These are phyloP conservation scores for Tripidium arundinaceum DNA, from an alignment of 202 grass and related monocot species.

Conservation along the genomic window DNA sequence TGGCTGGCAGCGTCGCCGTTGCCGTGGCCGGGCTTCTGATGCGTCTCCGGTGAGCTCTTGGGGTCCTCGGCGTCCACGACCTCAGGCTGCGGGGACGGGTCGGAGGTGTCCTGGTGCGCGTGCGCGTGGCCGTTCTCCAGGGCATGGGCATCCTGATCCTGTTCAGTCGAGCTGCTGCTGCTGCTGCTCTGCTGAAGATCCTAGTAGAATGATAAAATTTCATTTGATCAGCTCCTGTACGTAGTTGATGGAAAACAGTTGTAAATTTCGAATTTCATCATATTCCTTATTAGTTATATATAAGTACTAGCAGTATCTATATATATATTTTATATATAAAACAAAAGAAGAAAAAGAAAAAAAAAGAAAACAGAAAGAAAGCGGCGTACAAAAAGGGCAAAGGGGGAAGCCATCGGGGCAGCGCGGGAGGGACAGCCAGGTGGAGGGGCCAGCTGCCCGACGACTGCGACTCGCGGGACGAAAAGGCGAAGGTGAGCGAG, in stretches of 20 bases:
- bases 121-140: not conserved
- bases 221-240: not conserved
- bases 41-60: not conserved
- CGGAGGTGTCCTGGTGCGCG: not conserved
- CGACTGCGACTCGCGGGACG: not conserved
- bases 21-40: not conserved
- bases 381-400: not conserved
- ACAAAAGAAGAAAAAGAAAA: too few species aligned
- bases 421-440: not conserved
- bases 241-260: not conserved
- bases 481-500: constrained; percentile 35
- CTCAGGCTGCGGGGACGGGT: constrained; percentile 26
- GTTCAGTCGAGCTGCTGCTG: constrained; percentile 3
- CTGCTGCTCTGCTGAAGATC: constrained; percentile 23
- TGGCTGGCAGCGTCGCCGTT: not conserved
- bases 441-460: not conserved
- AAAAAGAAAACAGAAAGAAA: not conserved
- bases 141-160: not conserved
- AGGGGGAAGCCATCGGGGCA: not conserved
- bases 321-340: too few species aligned
- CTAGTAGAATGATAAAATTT: constrained; percentile 2
- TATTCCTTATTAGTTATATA: not conserved
- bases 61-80: constrained; percentile 32
- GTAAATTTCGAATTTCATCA: not conserved
- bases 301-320: too few species aligned